Evolutionary conservation across 2,329 filamentous ascomycete genomes (phyloP).

Genomic region (Trichoderma gracile): DNA sequence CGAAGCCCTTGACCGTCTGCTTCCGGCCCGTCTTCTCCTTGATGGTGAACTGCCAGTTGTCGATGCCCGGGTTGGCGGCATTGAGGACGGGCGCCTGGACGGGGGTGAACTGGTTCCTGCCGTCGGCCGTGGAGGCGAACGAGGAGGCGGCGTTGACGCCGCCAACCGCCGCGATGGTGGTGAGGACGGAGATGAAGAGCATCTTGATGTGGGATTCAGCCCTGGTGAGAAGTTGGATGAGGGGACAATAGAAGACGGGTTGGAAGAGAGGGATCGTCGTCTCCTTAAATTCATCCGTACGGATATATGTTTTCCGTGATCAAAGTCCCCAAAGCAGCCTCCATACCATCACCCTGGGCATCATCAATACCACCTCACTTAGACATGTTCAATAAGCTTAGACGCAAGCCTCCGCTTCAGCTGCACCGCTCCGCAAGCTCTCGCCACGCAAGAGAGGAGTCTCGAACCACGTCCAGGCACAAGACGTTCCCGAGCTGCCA

Average conservation of each 20-base stretch:
- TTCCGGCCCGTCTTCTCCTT: slow-evolving; percentile 42
- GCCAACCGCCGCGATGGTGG: slow-evolving; percentile 22
- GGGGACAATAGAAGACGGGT: neutral
- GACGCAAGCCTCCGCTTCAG: neutral
- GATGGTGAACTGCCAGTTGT: slow-evolving; percentile 42
- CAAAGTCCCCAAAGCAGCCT: neutral
- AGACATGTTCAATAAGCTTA: slow-evolving; percentile 22
- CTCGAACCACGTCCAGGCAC: slow-evolving; percentile 7
- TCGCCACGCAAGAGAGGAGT: neutral
- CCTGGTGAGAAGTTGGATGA: neutral
- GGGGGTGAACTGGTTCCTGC: slow-evolving; percentile 40
- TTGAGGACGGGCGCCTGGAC: slow-evolving; percentile 40
- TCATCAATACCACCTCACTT: neutral
- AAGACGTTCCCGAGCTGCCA: neutral
- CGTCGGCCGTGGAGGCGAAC: slow-evolving; percentile 40
- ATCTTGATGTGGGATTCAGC: slow-evolving; percentile 3
- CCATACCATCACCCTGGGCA: neutral
- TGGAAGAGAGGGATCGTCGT: slow-evolving; percentile 5
- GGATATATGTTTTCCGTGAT: neutral
- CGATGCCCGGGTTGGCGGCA: slow-evolving; percentile 37
- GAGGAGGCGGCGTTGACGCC: slow-evolving; percentile 24
- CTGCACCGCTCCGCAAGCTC: neutral
- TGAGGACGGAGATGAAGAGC: slow-evolving; percentile 23
- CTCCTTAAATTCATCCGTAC: slow-evolving; percentile 16
- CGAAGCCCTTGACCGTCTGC: slow-evolving; percentile 45